Conservation (phyloP, 139 green algal genomes). For the Trebouxia sp. region DNA sequence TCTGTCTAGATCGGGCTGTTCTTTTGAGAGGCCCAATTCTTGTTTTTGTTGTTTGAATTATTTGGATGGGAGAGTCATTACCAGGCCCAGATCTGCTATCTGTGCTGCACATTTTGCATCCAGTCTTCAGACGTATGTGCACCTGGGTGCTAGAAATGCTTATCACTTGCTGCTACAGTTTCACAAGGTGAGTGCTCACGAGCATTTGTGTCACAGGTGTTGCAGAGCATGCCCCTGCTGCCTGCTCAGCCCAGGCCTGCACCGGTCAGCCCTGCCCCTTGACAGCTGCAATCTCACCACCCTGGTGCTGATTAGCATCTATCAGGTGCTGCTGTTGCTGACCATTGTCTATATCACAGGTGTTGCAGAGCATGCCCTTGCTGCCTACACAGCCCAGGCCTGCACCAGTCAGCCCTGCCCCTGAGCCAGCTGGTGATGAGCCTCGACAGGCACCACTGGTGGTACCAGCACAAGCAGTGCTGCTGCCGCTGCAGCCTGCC, state of each 20-base stretch:
- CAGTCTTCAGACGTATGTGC: too few species aligned
- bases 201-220: background rate
- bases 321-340: background rate
- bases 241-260: background rate
- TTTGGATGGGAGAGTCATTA: too few species aligned
- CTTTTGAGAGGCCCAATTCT: too few species aligned
- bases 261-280: background rate
- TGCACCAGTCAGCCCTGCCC: background rate
- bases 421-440: background rate
- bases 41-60: too few species aligned
- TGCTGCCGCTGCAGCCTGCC: constrained; percentile 46
- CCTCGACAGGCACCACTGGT: background rate
- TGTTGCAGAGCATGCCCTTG: constrained; percentile 1
- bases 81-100: too few species aligned
- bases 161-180: background rate
- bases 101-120: too few species aligned
- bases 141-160: too few species aligned
- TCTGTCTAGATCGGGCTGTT: too few species aligned
- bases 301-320: too few species aligned
- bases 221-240: constrained; percentile 4
- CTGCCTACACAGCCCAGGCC: background rate
- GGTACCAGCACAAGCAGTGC: constrained; percentile 29
- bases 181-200: too few species aligned
- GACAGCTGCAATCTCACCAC: background rate
- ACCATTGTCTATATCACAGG: too few species aligned